These are phyloP conservation scores for Hypoxylon trugodes DNA, from an alignment of 495 filamentous ascomycete species.

Conservation along the genomic window DNA sequence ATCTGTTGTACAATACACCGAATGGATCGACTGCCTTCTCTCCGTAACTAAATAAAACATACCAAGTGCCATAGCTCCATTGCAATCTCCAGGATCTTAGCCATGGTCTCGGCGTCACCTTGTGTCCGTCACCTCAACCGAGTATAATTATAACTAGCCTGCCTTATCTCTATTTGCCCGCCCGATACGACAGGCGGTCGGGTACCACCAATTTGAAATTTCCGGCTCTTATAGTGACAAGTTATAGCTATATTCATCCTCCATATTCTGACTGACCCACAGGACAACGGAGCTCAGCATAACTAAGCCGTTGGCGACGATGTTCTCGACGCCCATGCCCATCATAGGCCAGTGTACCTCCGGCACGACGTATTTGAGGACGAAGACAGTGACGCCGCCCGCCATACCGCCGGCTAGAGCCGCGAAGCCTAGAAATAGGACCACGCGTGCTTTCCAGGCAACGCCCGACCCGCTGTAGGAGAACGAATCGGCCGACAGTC, in stretches of 20 bases:
- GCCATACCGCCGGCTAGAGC: conserved; percentile 93
- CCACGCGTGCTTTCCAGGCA: conserved; percentile 94
- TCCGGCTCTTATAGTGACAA: conserved; percentile 72
- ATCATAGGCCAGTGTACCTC: conserved; percentile 82
- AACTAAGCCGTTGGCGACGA: conserved; percentile 79
- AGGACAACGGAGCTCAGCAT: conserved; percentile 78
- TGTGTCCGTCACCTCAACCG: background rate
- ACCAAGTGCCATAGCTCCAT: background rate
- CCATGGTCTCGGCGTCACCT: background rate
- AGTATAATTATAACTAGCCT: background rate
- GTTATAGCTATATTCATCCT: conserved; percentile 98
- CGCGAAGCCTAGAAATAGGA: conserved; percentile 96
- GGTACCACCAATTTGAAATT: background rate
- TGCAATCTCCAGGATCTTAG: background rate
- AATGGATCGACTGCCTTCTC: conserved; percentile 22
- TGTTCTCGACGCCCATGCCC: conserved; percentile 93
- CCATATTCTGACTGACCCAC: conserved; percentile 98
- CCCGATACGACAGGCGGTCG: background rate
- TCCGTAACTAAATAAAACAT: background rate
- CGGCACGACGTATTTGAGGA: conserved; percentile 88
- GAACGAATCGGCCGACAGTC: conserved; percentile 85
- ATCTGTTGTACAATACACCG: conserved; percentile 30
- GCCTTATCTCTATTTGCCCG: background rate
- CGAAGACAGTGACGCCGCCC: conserved; percentile 87
- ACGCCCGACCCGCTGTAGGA: conserved; percentile 86